phyloP scores from a whole-genome alignment of 2,329 filamentous ascomycete genomes.

The Diaporthe velutina region DNA sequence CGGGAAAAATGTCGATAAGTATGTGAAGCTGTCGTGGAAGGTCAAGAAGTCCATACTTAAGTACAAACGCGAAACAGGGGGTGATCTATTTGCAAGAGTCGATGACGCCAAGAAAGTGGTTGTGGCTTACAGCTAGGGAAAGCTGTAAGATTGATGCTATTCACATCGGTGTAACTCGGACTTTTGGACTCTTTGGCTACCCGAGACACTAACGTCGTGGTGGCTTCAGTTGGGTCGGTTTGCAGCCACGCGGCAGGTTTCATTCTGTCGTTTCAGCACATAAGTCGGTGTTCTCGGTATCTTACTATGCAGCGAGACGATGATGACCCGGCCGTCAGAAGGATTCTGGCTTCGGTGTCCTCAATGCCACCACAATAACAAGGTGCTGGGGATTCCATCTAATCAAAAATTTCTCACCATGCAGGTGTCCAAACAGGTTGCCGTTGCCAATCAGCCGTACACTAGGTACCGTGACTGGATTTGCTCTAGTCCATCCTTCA shows the following conservation, averaged over 20 bases:
- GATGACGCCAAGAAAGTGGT: background rate
- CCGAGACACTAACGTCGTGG: background rate
- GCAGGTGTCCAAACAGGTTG: too few species aligned
- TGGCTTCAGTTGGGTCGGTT: background rate
- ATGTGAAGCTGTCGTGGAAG: background rate
- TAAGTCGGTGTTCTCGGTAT: background rate
- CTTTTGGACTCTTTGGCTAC: background rate
- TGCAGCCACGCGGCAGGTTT: background rate
- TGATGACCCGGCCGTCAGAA: constrained; percentile 3
- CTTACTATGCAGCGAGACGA: background rate
- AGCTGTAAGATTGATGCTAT: background rate
- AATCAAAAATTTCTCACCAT: background rate
- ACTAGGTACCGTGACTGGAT: background rate
- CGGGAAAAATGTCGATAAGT: background rate
- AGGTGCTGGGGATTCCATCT: background rate
- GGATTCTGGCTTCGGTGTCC: background rate
- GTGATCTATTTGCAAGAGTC: background rate
- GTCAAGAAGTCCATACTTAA: background rate
- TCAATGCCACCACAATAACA: too few species aligned
- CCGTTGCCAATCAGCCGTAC: background rate
- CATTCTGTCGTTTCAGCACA: background rate
- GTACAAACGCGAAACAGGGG: too few species aligned
- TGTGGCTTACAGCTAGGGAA: background rate
- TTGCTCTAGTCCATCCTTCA: background rate
- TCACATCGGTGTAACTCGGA: constrained; percentile 10